Conservation (phyloP, 192 early-diverging fungal species). For the Gorgonomyces haynaldii region DNA sequence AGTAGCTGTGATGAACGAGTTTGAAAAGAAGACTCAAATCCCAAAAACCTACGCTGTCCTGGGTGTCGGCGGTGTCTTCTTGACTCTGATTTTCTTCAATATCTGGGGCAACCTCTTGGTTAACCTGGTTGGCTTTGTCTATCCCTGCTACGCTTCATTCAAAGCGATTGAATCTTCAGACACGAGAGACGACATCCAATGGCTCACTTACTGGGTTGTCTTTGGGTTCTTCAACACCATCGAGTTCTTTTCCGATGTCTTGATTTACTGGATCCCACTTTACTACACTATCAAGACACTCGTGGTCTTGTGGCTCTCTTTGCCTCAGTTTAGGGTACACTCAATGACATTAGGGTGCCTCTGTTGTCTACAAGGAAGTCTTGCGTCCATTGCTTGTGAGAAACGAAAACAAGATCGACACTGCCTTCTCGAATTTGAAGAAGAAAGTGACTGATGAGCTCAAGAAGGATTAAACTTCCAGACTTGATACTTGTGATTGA, state of each 20-base stretch:
- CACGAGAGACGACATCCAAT: constrained; percentile 74
- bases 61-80: constrained; percentile 48
- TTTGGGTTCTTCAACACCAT: constrained; percentile 76
- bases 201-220: constrained; percentile 86
- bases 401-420: constrained; percentile 32
- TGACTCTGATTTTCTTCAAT: constrained; percentile 85
- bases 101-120: constrained; percentile 36
- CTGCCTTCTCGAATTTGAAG: constrained; percentile 24
- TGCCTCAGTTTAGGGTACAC: constrained; percentile 52
- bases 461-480: too few species aligned
- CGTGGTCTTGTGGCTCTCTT: constrained; percentile 74
- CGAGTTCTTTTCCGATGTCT: constrained; percentile 82
- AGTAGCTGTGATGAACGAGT: constrained; percentile 46
- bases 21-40: constrained; percentile 68
- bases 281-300: constrained; percentile 90
- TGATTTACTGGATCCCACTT: constrained; percentile 92
- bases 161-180: constrained; percentile 75
- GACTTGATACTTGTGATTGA: too few species aligned
- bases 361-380: constrained; percentile 60
- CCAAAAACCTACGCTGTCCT: constrained; percentile 77
- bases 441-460: too few species aligned
- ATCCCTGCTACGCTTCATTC: constrained; percentile 89
- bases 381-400: constrained; percentile 64
- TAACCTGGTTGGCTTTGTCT: constrained; percentile 64
- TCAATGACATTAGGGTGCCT: constrained; percentile 49